phyloP scores from a whole-genome alignment of 148 eudicot genomes.

The Simmondsia chinensis region DNA sequence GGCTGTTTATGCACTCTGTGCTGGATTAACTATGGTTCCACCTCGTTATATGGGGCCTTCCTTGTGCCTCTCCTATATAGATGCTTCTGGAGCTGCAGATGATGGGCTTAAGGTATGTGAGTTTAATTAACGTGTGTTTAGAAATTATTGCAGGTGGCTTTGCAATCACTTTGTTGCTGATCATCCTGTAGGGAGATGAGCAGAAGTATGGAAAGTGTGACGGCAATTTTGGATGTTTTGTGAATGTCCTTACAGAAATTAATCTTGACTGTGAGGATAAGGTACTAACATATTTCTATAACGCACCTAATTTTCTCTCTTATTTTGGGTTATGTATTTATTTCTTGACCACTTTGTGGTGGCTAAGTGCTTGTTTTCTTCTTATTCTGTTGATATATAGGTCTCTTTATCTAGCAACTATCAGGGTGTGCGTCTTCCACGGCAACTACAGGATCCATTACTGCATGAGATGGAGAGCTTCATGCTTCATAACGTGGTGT shows the following conservation, averaged over 20 bases:
- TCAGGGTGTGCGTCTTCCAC: constrained; percentile 61
- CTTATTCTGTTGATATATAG: constrained; percentile 16
- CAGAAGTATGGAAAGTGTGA: constrained; percentile 23
- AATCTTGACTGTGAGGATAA: constrained; percentile 19
- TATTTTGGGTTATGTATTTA: too few relatives aligned
- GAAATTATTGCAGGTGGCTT: neutral
- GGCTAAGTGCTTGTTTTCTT: neutral
- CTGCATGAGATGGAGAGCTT: constrained; percentile 71
- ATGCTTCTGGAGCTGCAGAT: constrained; percentile 28
- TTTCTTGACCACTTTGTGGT: too few relatives aligned
- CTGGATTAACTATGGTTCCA: constrained; percentile 47
- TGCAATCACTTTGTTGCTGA: constrained; percentile 3
- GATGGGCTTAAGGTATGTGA: constrained; percentile 31
- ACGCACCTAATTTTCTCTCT: too few relatives aligned
- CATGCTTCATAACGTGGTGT: constrained; percentile 39
- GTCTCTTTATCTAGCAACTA: constrained; percentile 15
- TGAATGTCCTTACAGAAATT: constrained; percentile 65
- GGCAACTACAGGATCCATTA: constrained; percentile 51
- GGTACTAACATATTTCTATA: constrained; percentile 21
- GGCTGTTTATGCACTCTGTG: constrained; percentile 66
- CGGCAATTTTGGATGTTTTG: constrained; percentile 57
- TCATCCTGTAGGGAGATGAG: constrained; percentile 42
- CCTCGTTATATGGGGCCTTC: constrained; percentile 19
- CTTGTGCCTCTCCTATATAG: constrained; percentile 16
- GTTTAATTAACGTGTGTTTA: neutral